These are phyloP conservation scores for Tetratostichococcus sp. DNA, from an alignment of 139 green algal genomes.

Conservation along the genomic window DNA sequence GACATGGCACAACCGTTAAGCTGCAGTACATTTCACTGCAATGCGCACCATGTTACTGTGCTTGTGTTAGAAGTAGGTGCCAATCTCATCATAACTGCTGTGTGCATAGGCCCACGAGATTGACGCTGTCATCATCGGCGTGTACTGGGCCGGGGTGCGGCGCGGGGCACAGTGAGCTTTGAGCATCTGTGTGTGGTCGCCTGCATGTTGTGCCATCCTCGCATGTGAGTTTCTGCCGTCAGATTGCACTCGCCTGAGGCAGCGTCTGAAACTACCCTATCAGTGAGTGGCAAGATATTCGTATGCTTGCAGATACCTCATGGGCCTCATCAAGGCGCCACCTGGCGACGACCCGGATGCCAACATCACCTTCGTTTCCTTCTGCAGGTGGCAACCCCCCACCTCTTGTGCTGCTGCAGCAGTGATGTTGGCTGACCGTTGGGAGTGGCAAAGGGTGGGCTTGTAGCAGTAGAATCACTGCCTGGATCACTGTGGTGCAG, in stretches of 20 bases:
- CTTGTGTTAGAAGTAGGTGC: too few species aligned
- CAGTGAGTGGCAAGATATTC: too few species aligned
- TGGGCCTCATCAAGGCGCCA: constrained; percentile 50
- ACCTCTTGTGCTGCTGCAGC: too few species aligned
- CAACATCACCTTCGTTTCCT: constrained; percentile 31
- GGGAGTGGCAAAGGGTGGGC: too few species aligned
- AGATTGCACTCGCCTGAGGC: too few species aligned
- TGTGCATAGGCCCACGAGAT: constrained; percentile 56
- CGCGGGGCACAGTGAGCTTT: constrained; percentile 1
- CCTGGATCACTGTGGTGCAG: too few species aligned
- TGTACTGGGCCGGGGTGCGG: constrained; percentile 43
- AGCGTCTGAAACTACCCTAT: too few species aligned
- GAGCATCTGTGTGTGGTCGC: not conserved
- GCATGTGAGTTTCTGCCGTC: not conserved
- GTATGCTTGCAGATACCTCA: constrained; percentile 63
- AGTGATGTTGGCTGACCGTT: not conserved
- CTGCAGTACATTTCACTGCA: too few species aligned
- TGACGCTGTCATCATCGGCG: constrained; percentile 69
- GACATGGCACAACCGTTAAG: not conserved
- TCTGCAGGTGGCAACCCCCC: constrained; percentile 27
- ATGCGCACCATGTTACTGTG: too few species aligned
- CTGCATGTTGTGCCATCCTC: not conserved
- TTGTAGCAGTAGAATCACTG: too few species aligned
- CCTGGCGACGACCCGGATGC: not conserved
- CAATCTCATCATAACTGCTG: too few species aligned